Evolutionary conservation across 108 stramenopile species (phyloP).

Genomic region (Skeletonema menzelii): DNA sequence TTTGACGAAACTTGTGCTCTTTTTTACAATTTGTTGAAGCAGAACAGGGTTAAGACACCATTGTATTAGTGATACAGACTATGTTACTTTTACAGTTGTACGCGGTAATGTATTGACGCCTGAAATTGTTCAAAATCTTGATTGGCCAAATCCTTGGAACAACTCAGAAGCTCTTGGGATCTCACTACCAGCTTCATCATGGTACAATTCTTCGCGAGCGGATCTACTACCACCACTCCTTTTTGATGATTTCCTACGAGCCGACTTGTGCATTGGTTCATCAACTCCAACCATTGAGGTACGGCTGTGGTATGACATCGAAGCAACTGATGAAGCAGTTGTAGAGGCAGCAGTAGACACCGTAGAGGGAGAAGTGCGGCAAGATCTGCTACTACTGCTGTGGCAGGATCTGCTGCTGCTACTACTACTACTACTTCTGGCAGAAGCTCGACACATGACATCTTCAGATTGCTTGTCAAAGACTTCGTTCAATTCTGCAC

Average conservation of each 20-base stretch:
- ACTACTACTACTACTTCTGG: background rate
- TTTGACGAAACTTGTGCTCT: no score
- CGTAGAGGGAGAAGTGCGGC: background rate
- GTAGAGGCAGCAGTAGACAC: background rate
- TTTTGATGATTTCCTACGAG: background rate
- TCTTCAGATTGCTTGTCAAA: conserved; percentile 33
- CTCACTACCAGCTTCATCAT: no score
- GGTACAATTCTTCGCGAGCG: background rate
- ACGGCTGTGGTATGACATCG: background rate
- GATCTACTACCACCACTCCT: background rate
- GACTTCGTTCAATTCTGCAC: conserved; percentile 11
- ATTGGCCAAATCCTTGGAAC: background rate
- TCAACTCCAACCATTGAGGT: background rate
- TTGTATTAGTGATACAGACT: background rate
- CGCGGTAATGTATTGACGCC: no score
- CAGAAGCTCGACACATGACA: background rate
- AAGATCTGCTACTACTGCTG: background rate
- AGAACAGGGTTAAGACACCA: no score
- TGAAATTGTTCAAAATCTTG: background rate
- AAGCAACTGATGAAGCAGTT: background rate
- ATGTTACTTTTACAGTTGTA: background rate
- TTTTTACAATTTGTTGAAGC: no score
- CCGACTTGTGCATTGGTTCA: background rate
- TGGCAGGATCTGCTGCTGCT: no score
- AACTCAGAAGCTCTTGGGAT: background rate